Conservation (phyloP, 148 eudicot genomes). For the Diospyros lotus region DNA sequence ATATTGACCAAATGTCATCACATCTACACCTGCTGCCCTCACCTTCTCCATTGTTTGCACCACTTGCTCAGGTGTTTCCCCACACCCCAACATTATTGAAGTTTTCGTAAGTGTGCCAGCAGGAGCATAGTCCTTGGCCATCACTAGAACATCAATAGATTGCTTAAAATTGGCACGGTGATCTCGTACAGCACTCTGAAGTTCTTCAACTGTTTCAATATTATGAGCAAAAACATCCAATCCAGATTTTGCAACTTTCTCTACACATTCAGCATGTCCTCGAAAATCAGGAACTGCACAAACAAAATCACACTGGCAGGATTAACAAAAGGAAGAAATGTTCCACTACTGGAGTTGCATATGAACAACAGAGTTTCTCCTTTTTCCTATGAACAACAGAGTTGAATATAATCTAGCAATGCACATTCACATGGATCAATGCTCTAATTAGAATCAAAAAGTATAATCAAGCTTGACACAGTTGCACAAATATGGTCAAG, state of each 20-base stretch:
- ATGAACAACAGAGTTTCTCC: not conserved
- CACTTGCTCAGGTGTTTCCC: constrained; percentile 94
- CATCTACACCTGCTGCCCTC: constrained; percentile 97
- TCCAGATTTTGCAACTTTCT: constrained; percentile 84
- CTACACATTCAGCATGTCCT: constrained; percentile 73
- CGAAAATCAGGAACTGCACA: constrained; percentile 92
- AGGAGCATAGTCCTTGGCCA: constrained; percentile 86
- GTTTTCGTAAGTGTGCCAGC: constrained; percentile 92
- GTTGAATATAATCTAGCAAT: not conserved
- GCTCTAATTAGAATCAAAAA: not conserved
- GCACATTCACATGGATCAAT: not conserved
- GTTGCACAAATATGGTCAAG: not conserved
- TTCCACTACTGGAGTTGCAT: not conserved
- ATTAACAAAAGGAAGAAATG: not conserved
- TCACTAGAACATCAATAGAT: constrained; percentile 74
- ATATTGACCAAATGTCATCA: constrained; percentile 96
- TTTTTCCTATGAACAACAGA: not conserved
- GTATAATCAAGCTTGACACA: not conserved
- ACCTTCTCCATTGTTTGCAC: constrained; percentile 94
- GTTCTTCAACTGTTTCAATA: constrained; percentile 97
- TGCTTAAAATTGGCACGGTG: constrained; percentile 94
- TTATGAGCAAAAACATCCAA: constrained; percentile 93
- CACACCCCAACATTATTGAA: constrained; percentile 92
- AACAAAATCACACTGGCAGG: constrained; percentile 9
- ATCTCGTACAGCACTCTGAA: constrained; percentile 81